phyloP scores from a whole-genome alignment of 2,329 filamentous ascomycete species.

The Fusarium buharicum region DNA sequence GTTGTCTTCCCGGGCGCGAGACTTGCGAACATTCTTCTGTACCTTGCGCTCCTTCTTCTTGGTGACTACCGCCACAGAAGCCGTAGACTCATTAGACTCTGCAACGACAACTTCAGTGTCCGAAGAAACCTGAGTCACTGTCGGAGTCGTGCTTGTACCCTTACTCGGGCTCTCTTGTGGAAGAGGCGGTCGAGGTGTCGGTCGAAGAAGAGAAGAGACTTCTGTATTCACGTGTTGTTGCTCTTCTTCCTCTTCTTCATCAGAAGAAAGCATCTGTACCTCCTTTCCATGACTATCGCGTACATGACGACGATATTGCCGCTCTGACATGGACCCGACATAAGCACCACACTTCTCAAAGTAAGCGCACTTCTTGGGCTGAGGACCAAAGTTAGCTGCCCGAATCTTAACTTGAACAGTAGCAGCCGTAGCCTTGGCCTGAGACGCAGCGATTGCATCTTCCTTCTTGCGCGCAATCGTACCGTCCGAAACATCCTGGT shows the following conservation, averaged over 20 bases:
- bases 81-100: background rate
- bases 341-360: slow-evolving; percentile 28
- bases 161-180: background rate
- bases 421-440: background rate
- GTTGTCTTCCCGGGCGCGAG: background rate
- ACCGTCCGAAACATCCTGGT: background rate
- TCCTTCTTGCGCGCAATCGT: background rate
- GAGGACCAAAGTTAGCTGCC: background rate
- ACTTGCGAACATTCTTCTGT: background rate
- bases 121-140: background rate
- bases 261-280: background rate
- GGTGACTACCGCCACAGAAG: background rate
- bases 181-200: background rate
- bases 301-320: slow-evolving; percentile 22
- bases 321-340: slow-evolving; percentile 11
- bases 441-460: background rate
- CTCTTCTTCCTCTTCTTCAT: background rate
- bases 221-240: background rate
- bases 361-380: slow-evolving; percentile 14
- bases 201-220: background rate
- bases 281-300: slow-evolving; percentile 8
- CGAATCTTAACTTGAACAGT: background rate
- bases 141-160: background rate
- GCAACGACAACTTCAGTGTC: background rate
- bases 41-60: background rate